These are phyloP conservation scores for Apophysomyces trapeziformis DNA, from an alignment of 371 early-diverging fungal species.

Conservation along the genomic window DNA sequence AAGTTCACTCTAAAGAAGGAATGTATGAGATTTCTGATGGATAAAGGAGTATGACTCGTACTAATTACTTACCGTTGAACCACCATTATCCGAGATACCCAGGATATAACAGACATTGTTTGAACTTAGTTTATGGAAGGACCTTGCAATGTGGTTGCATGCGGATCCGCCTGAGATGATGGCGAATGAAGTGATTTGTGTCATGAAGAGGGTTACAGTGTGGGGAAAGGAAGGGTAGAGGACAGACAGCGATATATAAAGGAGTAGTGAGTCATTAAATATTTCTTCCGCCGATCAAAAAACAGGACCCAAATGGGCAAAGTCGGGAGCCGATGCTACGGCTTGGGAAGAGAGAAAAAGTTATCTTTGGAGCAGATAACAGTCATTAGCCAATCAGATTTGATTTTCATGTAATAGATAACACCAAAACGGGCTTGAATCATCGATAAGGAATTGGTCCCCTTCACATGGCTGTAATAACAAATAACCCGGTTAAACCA, in stretches of 20 bases:
- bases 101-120: conserved; percentile 61
- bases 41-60: not conserved
- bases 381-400: not conserved
- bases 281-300: conserved; percentile 4
- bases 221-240: not conserved
- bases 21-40: not conserved
- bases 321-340: conserved; percentile 9
- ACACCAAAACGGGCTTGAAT: not conserved
- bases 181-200: conserved; percentile 30
- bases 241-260: not conserved
- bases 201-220: not conserved
- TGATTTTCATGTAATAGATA: conserved; percentile 1
- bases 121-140: conserved; percentile 41
- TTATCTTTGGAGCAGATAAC: conserved; percentile 3
- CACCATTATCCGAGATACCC: conserved; percentile 69
- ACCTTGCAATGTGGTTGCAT: conserved; percentile 56
- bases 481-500: not conserved
- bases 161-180: conserved; percentile 73
- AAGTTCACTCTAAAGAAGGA: conserved; percentile 49
- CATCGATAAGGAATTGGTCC: conserved; percentile 4
- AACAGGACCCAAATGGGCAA: not conserved
- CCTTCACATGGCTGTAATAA: not conserved
- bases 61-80: conserved; percentile 36
- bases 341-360: not conserved
- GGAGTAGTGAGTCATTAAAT: conserved; percentile 8